phyloP scores from a whole-genome alignment of 2,329 filamentous ascomycete species.

The Talaromyces sp. region DNA sequence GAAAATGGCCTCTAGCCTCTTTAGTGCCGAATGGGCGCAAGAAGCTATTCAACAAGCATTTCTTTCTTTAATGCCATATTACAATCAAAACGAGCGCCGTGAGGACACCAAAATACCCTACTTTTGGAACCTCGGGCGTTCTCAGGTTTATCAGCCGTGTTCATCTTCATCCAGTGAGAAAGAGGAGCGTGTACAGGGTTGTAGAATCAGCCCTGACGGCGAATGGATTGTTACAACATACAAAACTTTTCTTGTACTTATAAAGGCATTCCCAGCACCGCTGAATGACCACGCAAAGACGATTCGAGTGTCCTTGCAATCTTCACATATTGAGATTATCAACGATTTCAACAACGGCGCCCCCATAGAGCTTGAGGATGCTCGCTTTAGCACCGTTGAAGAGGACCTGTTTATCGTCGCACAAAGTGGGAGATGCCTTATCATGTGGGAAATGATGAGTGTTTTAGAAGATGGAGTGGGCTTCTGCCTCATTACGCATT shows the following conservation, averaged over 20 bases:
- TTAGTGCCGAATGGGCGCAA: background rate
- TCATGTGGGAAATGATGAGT: background rate
- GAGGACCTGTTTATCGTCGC: background rate
- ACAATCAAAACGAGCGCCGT: background rate
- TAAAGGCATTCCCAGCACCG: background rate
- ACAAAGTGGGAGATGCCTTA: background rate
- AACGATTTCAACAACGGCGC: background rate
- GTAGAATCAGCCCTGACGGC: background rate
- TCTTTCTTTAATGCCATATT: background rate
- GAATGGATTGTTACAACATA: background rate
- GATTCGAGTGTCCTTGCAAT: background rate
- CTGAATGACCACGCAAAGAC: background rate
- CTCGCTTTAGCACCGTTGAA: background rate
- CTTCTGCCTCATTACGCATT: background rate
- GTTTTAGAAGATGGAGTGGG: background rate
- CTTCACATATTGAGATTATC: background rate
- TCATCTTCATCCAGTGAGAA: background rate
- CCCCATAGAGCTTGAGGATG: background rate
- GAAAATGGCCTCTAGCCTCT: background rate
- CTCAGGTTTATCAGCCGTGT: background rate
- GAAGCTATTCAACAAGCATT: background rate
- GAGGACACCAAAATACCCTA: background rate
- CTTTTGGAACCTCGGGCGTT: background rate
- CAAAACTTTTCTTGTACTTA: background rate
- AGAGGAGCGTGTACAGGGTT: background rate